A percentile compares a stretch with the other conserved stretches of the same genome.
Evolutionary conservation across 805 yeast genomes (phyloP).

Genomic region (Metschnikowia lunata): DNA sequence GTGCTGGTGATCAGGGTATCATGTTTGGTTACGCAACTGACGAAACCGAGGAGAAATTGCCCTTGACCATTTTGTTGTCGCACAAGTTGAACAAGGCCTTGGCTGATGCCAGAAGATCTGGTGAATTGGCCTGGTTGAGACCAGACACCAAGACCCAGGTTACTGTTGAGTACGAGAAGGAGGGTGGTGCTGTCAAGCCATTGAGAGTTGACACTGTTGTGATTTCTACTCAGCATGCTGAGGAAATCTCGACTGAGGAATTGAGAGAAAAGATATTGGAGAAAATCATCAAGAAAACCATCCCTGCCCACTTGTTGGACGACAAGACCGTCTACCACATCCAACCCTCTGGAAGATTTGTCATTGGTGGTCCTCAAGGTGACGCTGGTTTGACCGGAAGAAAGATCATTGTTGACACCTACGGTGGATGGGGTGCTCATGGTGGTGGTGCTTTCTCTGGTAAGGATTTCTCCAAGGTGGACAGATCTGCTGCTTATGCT

Average conservation of each 20-base stretch:
- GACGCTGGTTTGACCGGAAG: conserved; percentile 99
- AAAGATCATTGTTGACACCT: conserved; percentile 98
- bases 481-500: conserved; percentile 99
- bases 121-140: conserved; percentile 93
- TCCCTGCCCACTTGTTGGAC: conserved; percentile 85
- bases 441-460: conserved; percentile 99
- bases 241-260: conserved; percentile 89
- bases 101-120: conserved; percentile 96
- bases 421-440: conserved; percentile 99
- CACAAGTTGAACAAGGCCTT: conserved; percentile 95
- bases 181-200: conserved; percentile 93
- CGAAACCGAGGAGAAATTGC: conserved; percentile 96
- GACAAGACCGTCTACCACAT: conserved; percentile 96
- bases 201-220: conserved; percentile 96
- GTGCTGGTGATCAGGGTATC: conserved; percentile 99
- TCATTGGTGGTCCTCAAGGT: conserved; percentile 99
- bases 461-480: conserved; percentile 99
- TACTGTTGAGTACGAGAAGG: conserved; percentile 92
- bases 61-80: conserved; percentile 88
- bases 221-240: conserved; percentile 97
- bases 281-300: conserved; percentile 86
- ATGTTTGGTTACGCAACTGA: conserved; percentile 99
- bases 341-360: conserved; percentile 99
- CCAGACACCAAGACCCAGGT: conserved; percentile 99
- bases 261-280: conserved; percentile 72